Conservation (phyloP, 495 filamentous ascomycete genomes). For the Oidiodendron maius region DNA sequence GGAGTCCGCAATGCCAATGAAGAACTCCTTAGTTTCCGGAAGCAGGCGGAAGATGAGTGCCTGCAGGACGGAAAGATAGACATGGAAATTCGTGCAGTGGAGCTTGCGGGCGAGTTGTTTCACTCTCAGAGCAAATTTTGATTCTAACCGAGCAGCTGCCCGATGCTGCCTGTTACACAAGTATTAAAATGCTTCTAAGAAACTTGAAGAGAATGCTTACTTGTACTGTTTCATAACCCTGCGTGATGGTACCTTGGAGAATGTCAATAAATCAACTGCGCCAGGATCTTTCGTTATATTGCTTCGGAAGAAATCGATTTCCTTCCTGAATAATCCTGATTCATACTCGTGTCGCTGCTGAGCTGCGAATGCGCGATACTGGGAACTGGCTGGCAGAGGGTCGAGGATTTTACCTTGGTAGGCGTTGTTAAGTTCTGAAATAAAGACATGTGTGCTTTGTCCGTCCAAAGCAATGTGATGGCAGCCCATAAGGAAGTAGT, state of each 20-base stretch:
- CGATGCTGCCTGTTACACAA: not conserved
- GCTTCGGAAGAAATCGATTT: slow-evolving; percentile 30
- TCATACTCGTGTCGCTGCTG: slow-evolving; percentile 6
- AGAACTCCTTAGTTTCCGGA: slow-evolving; percentile 17
- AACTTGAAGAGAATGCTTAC: too few species aligned
- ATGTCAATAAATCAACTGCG: slow-evolving; percentile 31
- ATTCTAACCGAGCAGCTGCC: not conserved
- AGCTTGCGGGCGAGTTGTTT: slow-evolving; percentile 4
- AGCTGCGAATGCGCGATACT: too few species aligned
- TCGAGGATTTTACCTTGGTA: slow-evolving; percentile 25
- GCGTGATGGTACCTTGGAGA: not conserved
- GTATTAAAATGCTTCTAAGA: too few species aligned
- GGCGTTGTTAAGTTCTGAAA: slow-evolving; percentile 30
- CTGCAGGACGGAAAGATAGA: slow-evolving; percentile 23
- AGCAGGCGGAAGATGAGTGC: slow-evolving; percentile 15
- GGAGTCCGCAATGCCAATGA: slow-evolving; percentile 34
- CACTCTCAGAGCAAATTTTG: too few species aligned
- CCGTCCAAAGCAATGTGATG: slow-evolving; percentile 47
- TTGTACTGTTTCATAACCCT: not conserved
- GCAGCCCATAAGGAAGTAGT: slow-evolving; percentile 20
- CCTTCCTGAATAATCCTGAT: slow-evolving; percentile 3
- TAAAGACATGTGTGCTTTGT: slow-evolving; percentile 32
- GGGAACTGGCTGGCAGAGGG: too few species aligned
- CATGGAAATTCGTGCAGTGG: slow-evolving; percentile 22
- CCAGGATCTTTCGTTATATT: slow-evolving; percentile 23